Evolutionary conservation across 2,329 filamentous ascomycete genomes (phyloP).

Genomic region (Alternaria sp.): DNA sequence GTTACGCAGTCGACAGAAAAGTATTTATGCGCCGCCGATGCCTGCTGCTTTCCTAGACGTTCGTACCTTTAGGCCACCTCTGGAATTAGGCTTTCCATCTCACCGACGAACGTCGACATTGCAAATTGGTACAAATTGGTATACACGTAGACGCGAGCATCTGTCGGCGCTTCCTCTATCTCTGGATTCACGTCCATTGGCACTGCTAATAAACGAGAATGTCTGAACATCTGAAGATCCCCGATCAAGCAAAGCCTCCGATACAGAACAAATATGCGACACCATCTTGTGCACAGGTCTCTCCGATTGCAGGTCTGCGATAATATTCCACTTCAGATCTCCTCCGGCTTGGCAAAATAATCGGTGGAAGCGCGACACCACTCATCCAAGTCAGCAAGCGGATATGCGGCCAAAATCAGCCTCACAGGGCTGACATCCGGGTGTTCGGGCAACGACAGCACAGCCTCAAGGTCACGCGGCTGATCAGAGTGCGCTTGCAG

Average conservation of each 20-base stretch:
- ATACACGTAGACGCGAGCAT: not conserved
- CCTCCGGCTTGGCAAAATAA: not conserved
- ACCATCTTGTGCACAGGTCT: not conserved
- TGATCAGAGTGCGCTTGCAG: not conserved
- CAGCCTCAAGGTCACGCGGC: conserved; percentile 1
- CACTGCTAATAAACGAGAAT: not conserved
- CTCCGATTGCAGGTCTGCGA: not conserved
- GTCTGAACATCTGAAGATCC: not conserved
- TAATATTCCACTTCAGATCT: not conserved
- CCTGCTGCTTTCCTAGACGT: not conserved
- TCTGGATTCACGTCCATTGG: not conserved
- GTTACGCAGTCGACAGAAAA: not conserved
- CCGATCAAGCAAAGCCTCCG: not conserved
- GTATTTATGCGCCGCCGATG: not conserved
- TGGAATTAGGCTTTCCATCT: not conserved
- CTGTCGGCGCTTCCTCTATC: not conserved
- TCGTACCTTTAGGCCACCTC: not conserved
- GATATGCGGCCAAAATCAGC: not conserved
- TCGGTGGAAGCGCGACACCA: not conserved
- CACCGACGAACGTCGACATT: not conserved
- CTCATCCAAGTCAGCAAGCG: not conserved
- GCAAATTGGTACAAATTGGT: not conserved
- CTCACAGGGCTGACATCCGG: not conserved
- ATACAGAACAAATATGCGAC: not conserved
- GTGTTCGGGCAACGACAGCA: not conserved